Evolutionary conservation across 2,329 filamentous ascomycete species (phyloP).

Genomic region (Coniochaeta ligniaria): DNA sequence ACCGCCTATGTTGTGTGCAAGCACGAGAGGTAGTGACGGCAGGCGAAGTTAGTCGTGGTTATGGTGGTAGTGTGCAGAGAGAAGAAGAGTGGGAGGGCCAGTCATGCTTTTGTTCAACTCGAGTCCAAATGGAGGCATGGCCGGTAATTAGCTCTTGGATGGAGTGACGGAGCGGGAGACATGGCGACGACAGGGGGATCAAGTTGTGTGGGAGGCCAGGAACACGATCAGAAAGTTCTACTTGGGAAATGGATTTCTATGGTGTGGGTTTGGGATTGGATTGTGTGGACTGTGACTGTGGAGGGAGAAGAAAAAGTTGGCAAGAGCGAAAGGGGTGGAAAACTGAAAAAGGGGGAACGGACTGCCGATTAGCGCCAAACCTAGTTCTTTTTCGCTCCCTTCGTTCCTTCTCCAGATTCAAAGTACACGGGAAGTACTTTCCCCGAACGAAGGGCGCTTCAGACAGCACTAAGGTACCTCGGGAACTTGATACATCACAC

Average conservation of each 20-base stretch:
- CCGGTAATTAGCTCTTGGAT: conserved; percentile 1
- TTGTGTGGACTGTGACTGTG: background rate
- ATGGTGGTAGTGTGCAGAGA: background rate
- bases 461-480: no score
- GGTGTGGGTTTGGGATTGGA: background rate
- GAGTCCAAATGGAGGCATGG: conserved; percentile 2
- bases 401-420: background rate
- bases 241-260: background rate
- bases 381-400: background rate
- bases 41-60: background rate
- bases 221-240: background rate
- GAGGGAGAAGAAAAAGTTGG: background rate
- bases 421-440: background rate
- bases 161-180: conserved; percentile 4
- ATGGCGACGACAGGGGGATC: background rate
- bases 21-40: background rate
- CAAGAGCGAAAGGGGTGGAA: background rate
- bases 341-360: background rate
- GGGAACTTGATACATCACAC: no score
- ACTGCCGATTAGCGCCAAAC: conserved; percentile 1
- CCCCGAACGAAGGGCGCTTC: background rate
- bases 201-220: background rate
- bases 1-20: background rate
- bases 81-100: background rate
- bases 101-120: conserved; percentile 2